phyloP scores from a whole-genome alignment of 495 filamentous ascomycete genomes.

The Xylaria curta region DNA sequence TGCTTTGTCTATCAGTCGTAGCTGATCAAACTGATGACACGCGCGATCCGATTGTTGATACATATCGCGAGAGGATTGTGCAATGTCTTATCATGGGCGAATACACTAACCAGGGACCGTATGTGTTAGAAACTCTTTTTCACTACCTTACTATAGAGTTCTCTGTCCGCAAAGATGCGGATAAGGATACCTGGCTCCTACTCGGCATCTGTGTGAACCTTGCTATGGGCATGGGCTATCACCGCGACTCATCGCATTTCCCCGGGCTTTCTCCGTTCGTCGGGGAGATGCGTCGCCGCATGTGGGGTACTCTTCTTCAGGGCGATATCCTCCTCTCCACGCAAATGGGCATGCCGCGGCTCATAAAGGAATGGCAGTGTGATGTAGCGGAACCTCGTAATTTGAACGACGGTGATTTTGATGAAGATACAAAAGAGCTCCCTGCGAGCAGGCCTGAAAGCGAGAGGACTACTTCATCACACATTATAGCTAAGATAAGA shows the following conservation, averaged over 20 bases:
- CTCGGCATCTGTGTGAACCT: slow-evolving; percentile 44
- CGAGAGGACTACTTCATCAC: slow-evolving; percentile 47
- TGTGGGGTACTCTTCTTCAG: slow-evolving; percentile 47
- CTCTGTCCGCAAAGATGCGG: slow-evolving; percentile 37
- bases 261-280: slow-evolving; percentile 44
- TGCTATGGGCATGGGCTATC: slow-evolving; percentile 49
- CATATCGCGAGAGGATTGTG: slow-evolving; percentile 35
- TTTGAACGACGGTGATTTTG: slow-evolving; percentile 52
- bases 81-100: slow-evolving; percentile 47
- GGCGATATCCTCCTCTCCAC: slow-evolving; percentile 51
- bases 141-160: slow-evolving; percentile 46
- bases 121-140: slow-evolving; percentile 50
- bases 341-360: slow-evolving; percentile 54
- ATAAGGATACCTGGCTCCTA: slow-evolving; percentile 46
- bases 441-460: slow-evolving; percentile 46
- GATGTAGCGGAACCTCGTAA: slow-evolving; percentile 54
- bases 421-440: slow-evolving; percentile 43
- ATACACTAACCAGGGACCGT: slow-evolving; percentile 49
- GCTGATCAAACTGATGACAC: slow-evolving; percentile 9
- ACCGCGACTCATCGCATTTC: slow-evolving; percentile 47
- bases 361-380: slow-evolving; percentile 50
- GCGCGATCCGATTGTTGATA: not conserved
- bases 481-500: slow-evolving; percentile 48
- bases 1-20: slow-evolving; percentile 36
- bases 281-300: slow-evolving; percentile 50